phyloP scores from a whole-genome alignment of 2,329 filamentous ascomycete species.

The Colletotrichum euphorbiae region DNA sequence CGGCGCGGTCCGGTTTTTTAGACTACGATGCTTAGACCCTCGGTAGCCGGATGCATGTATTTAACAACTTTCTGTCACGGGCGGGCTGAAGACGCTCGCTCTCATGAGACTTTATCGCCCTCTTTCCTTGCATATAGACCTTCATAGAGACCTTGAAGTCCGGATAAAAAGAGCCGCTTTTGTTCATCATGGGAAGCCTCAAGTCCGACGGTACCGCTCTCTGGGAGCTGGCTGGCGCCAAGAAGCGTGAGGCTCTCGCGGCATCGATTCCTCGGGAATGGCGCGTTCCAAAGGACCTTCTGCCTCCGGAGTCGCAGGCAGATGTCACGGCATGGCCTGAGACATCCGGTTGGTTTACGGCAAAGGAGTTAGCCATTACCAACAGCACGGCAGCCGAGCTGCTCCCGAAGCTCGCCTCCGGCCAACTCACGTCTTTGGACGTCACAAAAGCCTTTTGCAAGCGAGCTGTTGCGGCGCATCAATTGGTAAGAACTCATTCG shows the following conservation, averaged over 20 bases:
- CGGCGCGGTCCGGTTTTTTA: constrained; percentile 6
- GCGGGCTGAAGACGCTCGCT: not conserved
- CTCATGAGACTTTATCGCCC: not conserved
- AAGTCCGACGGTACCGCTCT: constrained; percentile 23
- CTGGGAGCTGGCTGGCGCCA: constrained; percentile 57
- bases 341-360: constrained; percentile 69
- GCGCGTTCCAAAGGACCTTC: constrained; percentile 62
- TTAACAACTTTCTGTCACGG: constrained; percentile 20
- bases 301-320: constrained; percentile 65
- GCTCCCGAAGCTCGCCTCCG: constrained; percentile 50
- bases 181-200: constrained; percentile 25
- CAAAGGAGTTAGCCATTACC: constrained; percentile 54
- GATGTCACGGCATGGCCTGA: constrained; percentile 69
- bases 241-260: constrained; percentile 56
- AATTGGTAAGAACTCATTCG: constrained; percentile 32
- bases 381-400: constrained; percentile 48
- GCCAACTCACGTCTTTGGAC: constrained; percentile 54
- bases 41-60: constrained; percentile 17
- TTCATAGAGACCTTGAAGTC: too few species aligned
- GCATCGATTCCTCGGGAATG: constrained; percentile 68
- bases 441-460: constrained; percentile 68
- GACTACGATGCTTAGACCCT: constrained; percentile 11
- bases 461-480: constrained; percentile 53
- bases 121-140: not conserved
- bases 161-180: not conserved